Base-by-base conservation (phyloP, 2,329 filamentous ascomycete species). In the Microdochium paspali region DNA sequence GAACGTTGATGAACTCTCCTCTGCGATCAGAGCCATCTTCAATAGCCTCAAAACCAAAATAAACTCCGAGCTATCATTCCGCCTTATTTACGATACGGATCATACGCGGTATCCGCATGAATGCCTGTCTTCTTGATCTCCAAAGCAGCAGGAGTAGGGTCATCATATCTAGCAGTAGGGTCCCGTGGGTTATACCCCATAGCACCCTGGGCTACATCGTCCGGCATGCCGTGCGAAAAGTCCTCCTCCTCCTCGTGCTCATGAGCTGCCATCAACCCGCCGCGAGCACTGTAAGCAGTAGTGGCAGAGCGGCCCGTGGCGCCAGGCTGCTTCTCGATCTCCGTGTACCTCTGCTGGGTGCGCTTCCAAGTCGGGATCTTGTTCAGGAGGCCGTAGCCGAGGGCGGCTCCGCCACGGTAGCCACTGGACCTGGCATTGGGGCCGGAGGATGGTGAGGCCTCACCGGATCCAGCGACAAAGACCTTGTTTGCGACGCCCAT, bases 261-360 rank as follows among this genome's bases (percentile, higher is more conserved):
- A 15, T 51, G 46, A 1, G 45, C 40, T 12, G 47, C 49, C 31
- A 53, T 45, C 30, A 51, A 48, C 10, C 39, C 43, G 24, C 45
- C 45, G 21, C 47, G 44, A 13, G 53, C 47, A 35, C 30, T 45
- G 3, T 48, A 48, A n/a, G 21, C 35, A 20, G 44, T 35, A 20
- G 45, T 39, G 24, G 28, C 32, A 6, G 31, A 9, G 12, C 47
- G 48, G 10, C 48, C 44, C 9, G 53, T 24, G 13, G 50, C 55
- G 9, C 35, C 35, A 21, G 47, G 50, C 49, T 61, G 58, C 44
- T 57, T 54, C 35, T 59, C 59, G 32, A 65, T 50, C 49, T 60
- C 59, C n/a, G 55, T 54, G 46, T 66, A 66, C 44, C 56, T 60
- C 49, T 61, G 58, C 3, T 40, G 35, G 18, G 6, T 40, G 18